Percentiles rank a stretch among this genome's conserved stretches.
Evolutionary conservation across 306 rosid genomes (phyloP).

Genomic region (Boehmeria nivea): DNA sequence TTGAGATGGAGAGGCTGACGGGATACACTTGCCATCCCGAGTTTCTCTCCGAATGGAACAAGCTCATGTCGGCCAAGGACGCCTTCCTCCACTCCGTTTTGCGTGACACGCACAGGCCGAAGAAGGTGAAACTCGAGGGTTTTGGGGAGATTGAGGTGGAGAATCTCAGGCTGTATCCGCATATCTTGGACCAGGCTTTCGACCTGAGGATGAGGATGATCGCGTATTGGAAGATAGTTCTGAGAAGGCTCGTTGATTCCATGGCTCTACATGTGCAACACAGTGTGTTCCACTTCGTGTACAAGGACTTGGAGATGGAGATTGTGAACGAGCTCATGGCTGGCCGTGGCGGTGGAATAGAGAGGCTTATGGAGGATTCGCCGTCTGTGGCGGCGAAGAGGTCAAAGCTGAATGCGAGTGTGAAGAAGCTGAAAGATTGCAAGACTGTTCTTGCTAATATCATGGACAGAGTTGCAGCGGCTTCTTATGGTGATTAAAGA

Average conservation of each 20-base stretch:
- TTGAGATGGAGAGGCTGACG: conserved; percentile 46
- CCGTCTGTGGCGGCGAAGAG: conserved; percentile 36
- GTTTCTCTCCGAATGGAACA: conserved; percentile 24
- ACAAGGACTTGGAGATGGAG: conserved; percentile 34
- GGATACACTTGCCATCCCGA: conserved; percentile 47
- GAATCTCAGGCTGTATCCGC: conserved; percentile 7
- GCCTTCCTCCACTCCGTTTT: conserved; percentile 3
- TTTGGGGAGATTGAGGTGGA: conserved; percentile 30
- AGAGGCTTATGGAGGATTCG: conserved; percentile 43
- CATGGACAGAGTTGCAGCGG: conserved; percentile 33
- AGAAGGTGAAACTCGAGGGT: conserved; percentile 20
- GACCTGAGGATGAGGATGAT: conserved; percentile 47
- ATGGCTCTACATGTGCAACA: conserved; percentile 37
- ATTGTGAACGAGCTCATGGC: conserved; percentile 24
- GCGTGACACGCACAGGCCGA: fast-evolving
- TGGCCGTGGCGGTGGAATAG: conserved; percentile 29
- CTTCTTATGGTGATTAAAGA: conserved; percentile 7
- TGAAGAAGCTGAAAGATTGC: conserved; percentile 24
- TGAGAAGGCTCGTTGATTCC: conserved; percentile 35
- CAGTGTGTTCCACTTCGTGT: conserved; percentile 24
- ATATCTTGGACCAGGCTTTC: conserved; percentile 29
- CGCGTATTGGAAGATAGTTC: conserved; percentile 49
- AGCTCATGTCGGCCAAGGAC: conserved; percentile 21
- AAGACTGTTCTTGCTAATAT: conserved; percentile 22
- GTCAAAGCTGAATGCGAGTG: conserved; percentile 27